Conservation (phyloP, 768 basidiomycete species). For the Multifurca ochricompacta region DNA sequence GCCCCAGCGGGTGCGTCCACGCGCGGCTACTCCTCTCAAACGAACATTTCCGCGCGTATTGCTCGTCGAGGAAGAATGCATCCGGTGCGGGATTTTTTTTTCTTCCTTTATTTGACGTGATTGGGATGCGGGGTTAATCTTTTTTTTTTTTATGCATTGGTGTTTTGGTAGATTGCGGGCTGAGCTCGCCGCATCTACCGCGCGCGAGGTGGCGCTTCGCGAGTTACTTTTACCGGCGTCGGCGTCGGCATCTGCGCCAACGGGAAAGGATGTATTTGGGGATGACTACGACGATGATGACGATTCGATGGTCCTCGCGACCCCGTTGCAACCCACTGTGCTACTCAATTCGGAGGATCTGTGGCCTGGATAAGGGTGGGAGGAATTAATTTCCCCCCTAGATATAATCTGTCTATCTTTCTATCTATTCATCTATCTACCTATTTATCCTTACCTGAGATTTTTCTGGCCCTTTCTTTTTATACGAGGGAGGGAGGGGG, state of each 20-base stretch:
- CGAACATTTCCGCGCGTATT: slow-evolving; percentile 9
- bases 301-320: slow-evolving; percentile 21
- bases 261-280: slow-evolving; percentile 4
- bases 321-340: slow-evolving; percentile 18
- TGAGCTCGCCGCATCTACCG: slow-evolving; percentile 15
- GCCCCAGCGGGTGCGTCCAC: not conserved
- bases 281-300: slow-evolving; percentile 8
- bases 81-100: slow-evolving; percentile 10
- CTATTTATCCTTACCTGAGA: not conserved
- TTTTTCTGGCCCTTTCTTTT: not conserved
- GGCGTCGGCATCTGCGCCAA: not conserved
- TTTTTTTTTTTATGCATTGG: not conserved
- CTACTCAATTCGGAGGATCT: slow-evolving; percentile 5
- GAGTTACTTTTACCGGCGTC: not conserved
- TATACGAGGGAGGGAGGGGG: too few species aligned
- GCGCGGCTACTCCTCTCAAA: not conserved
- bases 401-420: not conserved
- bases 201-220: slow-evolving; percentile 11
- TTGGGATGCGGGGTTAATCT: not conserved
- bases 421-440: not conserved
- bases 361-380: not conserved
- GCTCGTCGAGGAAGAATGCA: slow-evolving; percentile 21
- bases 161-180: slow-evolving; percentile 17
- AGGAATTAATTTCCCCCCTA: not conserved
- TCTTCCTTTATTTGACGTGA: not conserved